A percentile compares a stretch with the other conserved stretches of the same genome.
These are phyloP conservation scores for Allantophomopsis lycopodina DNA, from an alignment of 2,329 filamentous ascomycete genomes.

Conservation along the genomic window DNA sequence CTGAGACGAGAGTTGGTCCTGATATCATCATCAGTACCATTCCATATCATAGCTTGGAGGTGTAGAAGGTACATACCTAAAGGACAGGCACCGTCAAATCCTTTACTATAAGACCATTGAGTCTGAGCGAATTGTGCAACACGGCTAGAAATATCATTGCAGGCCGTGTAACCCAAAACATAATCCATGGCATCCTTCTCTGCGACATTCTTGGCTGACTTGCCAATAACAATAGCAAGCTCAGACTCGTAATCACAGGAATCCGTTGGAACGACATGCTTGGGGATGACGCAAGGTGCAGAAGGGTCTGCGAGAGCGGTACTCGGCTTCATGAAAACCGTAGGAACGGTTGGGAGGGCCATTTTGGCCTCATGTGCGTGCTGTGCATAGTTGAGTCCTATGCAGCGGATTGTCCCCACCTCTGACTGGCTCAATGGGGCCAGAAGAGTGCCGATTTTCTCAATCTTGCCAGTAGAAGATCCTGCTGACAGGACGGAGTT, in stretches of 20 bases:
- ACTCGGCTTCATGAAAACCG: conserved; percentile 26
- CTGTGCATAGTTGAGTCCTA: conserved; percentile 33
- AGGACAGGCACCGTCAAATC: conserved; percentile 29
- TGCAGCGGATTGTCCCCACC: conserved; percentile 42
- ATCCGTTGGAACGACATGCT: conserved; percentile 23
- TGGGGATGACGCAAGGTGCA: conserved; percentile 24
- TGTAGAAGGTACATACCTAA: conserved; percentile 16
- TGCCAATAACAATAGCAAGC: conserved; percentile 30
- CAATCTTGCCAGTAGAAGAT: conserved; percentile 27
- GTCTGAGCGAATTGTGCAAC: conserved; percentile 29
- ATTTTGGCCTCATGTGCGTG: conserved; percentile 38
- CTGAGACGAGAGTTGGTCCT: neutral
- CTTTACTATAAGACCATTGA: conserved; percentile 33
- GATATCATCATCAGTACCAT: no score
- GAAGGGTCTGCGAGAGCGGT: conserved; percentile 2
- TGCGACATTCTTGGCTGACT: conserved; percentile 27
- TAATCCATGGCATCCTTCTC: conserved; percentile 29
- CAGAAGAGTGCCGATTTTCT: conserved; percentile 28
- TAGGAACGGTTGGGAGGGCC: conserved; percentile 36
- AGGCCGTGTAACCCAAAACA: conserved; percentile 37
- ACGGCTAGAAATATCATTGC: conserved; percentile 37
- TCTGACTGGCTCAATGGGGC: conserved; percentile 33
- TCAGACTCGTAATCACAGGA: conserved; percentile 33
- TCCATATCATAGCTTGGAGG: neutral
- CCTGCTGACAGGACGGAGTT: conserved; percentile 39